Evolutionary conservation across 2,329 filamentous ascomycete species (phyloP).

Genomic region (Stemphylium beticola): DNA sequence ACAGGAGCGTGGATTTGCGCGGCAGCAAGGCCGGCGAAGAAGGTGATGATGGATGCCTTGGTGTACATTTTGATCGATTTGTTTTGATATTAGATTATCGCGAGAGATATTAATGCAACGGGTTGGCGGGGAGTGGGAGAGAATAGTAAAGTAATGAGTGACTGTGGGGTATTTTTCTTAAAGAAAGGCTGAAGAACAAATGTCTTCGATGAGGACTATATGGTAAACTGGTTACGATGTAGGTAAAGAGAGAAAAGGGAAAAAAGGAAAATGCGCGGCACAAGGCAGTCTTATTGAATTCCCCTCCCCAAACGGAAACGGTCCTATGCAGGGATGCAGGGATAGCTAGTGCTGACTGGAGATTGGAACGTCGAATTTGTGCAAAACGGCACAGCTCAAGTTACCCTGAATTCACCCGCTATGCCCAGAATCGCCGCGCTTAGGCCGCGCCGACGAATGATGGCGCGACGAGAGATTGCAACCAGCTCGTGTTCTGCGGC

Average conservation of each 20-base stretch:
- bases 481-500: constrained; percentile 18
- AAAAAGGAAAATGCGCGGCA: constrained; percentile 5
- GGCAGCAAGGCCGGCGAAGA: constrained; percentile 60
- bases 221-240: constrained; percentile 4
- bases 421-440: constrained; percentile 1
- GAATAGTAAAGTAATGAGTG: constrained; percentile 24
- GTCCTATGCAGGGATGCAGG: constrained; percentile 7
- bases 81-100: constrained; percentile 36
- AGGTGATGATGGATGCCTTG: constrained; percentile 52
- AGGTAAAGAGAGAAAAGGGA: constrained; percentile 17
- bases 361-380: constrained; percentile 16
- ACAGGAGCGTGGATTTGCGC: constrained; percentile 39
- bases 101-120: not conserved
- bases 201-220: constrained; percentile 26
- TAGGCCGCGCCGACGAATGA: constrained; percentile 20
- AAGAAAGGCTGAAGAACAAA: constrained; percentile 40
- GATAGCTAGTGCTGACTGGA: constrained; percentile 13
- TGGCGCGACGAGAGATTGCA: constrained; percentile 14
- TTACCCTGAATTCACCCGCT: constrained; percentile 2
- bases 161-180: constrained; percentile 20
- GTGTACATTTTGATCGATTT: constrained; percentile 40
- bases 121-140: not conserved
- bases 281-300: constrained; percentile 28
- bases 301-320: constrained; percentile 8
- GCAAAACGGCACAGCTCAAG: constrained; percentile 6